Base-by-base conservation (phyloP, 768 basidiomycete species). In the Agaricus blazei region DNA sequence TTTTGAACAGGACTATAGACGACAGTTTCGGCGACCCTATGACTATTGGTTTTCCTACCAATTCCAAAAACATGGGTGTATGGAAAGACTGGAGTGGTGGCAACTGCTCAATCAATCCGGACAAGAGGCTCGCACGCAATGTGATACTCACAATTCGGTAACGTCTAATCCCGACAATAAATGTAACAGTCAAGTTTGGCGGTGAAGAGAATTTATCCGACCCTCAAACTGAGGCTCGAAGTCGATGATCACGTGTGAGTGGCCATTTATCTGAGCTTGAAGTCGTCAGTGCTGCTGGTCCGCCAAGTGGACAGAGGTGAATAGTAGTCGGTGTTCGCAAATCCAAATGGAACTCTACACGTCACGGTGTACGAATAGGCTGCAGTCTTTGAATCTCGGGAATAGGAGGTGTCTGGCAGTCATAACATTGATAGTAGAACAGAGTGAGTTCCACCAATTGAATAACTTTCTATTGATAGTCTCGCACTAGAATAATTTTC, bases 1-100 rank as follows among this genome's bases (percentile, higher is more conserved):
- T 66, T 12, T 64, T 64, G 14, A 72, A 72, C 56, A 60, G 65
- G 37, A 72, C 72, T 1, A 72, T 74, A 26, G 72, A 74, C 48
- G 72, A 74, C 54, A 59, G 59, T 11, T 62, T 65, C 48, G 72
- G 72, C 4, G 72, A 74, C 55, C 63, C 58, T 62, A 2, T 44
- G 42, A 23, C 49, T 41, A 14, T 68, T 68, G 26, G 57, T 58
- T 9, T 74, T 65, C 58, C 11, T 56, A 1, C 71, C 73, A 1
- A 19, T 19, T 19, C 19, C 19, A 1, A 58, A 0, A 63, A 48
- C 3, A 34, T 42, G 1, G 58, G 57, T 3, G 59, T 63, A 27
- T 72, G 71, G 70, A 56, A 63, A 24, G 67, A 64, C 42, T 47
- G 60, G 40, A 48, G 57, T 24, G 67, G 64, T 37, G 11, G 42